phyloP scores from a whole-genome alignment of 768 basidiomycete genomes.

The Lentinula aciculospora region DNA sequence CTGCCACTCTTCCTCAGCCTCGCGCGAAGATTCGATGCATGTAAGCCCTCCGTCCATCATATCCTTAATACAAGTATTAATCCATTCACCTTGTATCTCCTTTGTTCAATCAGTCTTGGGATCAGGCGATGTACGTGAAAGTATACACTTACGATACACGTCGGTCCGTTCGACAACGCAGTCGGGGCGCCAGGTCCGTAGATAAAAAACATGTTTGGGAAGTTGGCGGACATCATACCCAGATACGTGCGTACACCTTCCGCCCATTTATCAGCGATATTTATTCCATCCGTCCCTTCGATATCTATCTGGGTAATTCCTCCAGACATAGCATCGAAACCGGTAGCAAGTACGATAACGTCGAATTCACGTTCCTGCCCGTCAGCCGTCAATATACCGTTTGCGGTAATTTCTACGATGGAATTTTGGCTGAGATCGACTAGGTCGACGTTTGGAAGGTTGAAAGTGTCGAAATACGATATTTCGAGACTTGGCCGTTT shows the following conservation, averaged over 20 bases:
- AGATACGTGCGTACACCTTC: constrained; percentile 18
- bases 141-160: constrained; percentile 14
- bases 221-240: constrained; percentile 16
- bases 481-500: constrained; percentile 19
- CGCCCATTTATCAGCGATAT: constrained; percentile 18
- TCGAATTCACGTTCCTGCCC: constrained; percentile 17
- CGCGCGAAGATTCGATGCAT: not conserved
- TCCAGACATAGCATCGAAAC: constrained; percentile 20
- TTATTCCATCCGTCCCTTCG: constrained; percentile 13
- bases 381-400: constrained; percentile 16
- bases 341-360: constrained; percentile 18
- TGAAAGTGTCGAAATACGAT: constrained; percentile 18
- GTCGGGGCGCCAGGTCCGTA: constrained; percentile 2
- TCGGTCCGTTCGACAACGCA: constrained; percentile 19
- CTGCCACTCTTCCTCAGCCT: constrained; percentile 1
- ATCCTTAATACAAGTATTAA: not conserved
- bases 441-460: constrained; percentile 18
- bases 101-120: not conserved
- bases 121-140: not conserved
- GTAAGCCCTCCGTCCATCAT: not conserved
- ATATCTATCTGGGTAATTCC: constrained; percentile 19
- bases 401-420: constrained; percentile 15
- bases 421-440: constrained; percentile 17
- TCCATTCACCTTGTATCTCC: constrained; percentile 4
- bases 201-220: constrained; percentile 16